These are phyloP conservation scores for Rhodomyrtus tomentosa DNA, from an alignment of 345 rosid genomes.

Conservation along the genomic window DNA sequence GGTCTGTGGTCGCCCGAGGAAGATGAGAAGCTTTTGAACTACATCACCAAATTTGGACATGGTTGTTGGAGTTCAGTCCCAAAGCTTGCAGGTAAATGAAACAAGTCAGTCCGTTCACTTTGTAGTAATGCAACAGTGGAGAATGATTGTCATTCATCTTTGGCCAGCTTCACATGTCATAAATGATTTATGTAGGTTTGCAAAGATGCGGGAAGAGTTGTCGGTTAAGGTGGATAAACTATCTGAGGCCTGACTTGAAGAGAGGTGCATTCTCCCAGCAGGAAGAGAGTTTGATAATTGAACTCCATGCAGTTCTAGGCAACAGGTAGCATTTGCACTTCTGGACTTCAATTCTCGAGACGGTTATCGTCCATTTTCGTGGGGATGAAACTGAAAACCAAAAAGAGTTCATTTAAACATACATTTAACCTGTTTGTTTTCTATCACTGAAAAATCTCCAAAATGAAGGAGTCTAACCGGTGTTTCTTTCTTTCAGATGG, in stretches of 20 bases:
- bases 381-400: not conserved
- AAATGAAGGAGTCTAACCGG: not conserved
- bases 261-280: conserved; percentile 77
- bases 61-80: conserved; percentile 95
- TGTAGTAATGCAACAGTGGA: not conserved
- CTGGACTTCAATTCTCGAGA: not conserved
- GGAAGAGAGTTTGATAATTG: conserved; percentile 68
- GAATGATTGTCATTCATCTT: not conserved
- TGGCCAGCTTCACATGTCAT: not conserved
- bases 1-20: conserved; percentile 93
- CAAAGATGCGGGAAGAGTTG: conserved; percentile 86
- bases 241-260: conserved; percentile 80
- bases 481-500: conserved; percentile 30
- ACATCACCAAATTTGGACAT: conserved; percentile 59
- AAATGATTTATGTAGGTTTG: conserved; percentile 24
- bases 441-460: not conserved
- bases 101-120: not conserved
- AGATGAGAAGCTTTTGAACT: conserved; percentile 69
- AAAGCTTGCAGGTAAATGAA: conserved; percentile 44
- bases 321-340: conserved; percentile 28
- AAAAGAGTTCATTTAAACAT: not conserved
- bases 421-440: not conserved
- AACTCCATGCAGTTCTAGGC: conserved; percentile 67
- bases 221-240: conserved; percentile 76
- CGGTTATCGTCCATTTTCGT: not conserved